Base-by-base conservation (phyloP, 2,329 filamentous ascomycete genomes). In the Aspergillus versicolor region DNA sequence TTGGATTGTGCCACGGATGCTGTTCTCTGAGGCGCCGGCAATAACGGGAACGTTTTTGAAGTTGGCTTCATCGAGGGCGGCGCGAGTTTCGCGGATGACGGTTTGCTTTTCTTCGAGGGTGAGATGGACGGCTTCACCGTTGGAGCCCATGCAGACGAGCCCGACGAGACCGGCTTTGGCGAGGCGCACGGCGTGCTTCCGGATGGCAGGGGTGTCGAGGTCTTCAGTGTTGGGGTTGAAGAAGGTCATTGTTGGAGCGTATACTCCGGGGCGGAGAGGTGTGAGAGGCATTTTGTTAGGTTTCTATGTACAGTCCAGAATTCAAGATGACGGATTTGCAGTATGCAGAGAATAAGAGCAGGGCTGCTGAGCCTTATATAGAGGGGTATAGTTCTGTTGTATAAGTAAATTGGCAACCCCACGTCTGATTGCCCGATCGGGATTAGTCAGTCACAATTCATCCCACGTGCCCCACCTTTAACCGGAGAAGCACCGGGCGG, bases 231-330 rank as follows among this genome's bases (percentile, higher is more conserved):
- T 83, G 6, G 88, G 82, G 75, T 93, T 81, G 80, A 96, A 96
- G 75, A 96, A 95, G 68, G 91, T 95, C 87, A 94, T 91, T 59
- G 89, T 93, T 24, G 91, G 91, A 59, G 89, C 89, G 75, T 94
- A 95, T 72, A 94, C 92, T 72, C 91, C 90, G 68, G 88, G 88
- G 44, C 89, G 88, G 54, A 95, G 84, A 62, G 87, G 81, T n/a
- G 79, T 82, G 58, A 73, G 75, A 59, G 75, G 37, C 66, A 72
- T 69, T 61, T 54, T 71, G 49, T 2, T 24, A 38, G 22, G 17
- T 3, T 9, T 30, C 22, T 21, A 11, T 27, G 8, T 17, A 46
- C 17, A 30, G 34, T 8, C 24, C 27, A 40, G 21, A 49, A 21
- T 41, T 9, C 19, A 7, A 19, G 15, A 12, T 22, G 1, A 32